phyloP scores from a whole-genome alignment of 1,139 yeast genomes.

The Ogataea hybrid region DNA sequence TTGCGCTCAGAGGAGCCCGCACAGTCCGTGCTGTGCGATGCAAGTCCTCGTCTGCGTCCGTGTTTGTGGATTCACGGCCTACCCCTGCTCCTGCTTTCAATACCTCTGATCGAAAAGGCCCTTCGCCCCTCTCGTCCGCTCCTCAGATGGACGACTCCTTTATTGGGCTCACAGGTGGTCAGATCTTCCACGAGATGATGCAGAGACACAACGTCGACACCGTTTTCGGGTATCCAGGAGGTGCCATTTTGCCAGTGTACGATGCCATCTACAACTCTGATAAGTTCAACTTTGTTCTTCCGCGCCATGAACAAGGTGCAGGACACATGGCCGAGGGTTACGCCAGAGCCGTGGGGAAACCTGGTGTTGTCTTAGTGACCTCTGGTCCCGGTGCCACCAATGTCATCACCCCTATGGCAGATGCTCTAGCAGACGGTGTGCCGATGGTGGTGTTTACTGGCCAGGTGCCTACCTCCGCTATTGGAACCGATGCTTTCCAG shows the following conservation, averaged over 20 bases:
- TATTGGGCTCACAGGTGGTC: constrained; percentile 95
- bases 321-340: constrained; percentile 99
- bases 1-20: constrained; percentile 6
- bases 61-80: constrained; percentile 34
- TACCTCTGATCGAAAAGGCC: constrained; percentile 17
- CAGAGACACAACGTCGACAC: constrained; percentile 93
- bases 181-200: constrained; percentile 99
- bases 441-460: constrained; percentile 98
- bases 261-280: constrained; percentile 95
- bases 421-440: constrained; percentile 95
- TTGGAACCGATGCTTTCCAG: constrained; percentile 98
- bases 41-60: constrained; percentile 20
- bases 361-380: constrained; percentile 97
- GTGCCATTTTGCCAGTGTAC: constrained; percentile 96
- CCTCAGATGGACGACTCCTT: constrained; percentile 72
- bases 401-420: constrained; percentile 96
- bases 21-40: constrained; percentile 13
- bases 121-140: constrained; percentile 19
- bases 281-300: constrained; percentile 84
- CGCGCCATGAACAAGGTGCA: constrained; percentile 98
- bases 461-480: constrained; percentile 92
- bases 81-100: constrained; percentile 49
- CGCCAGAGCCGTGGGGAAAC: constrained; percentile 91
- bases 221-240: constrained; percentile 94
- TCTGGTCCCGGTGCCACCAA: constrained; percentile 99